Evolutionary conservation across 225 moss, liverwort and hornwort genomes (phyloP).

Genomic region (Physcomitrium patens): DNA sequence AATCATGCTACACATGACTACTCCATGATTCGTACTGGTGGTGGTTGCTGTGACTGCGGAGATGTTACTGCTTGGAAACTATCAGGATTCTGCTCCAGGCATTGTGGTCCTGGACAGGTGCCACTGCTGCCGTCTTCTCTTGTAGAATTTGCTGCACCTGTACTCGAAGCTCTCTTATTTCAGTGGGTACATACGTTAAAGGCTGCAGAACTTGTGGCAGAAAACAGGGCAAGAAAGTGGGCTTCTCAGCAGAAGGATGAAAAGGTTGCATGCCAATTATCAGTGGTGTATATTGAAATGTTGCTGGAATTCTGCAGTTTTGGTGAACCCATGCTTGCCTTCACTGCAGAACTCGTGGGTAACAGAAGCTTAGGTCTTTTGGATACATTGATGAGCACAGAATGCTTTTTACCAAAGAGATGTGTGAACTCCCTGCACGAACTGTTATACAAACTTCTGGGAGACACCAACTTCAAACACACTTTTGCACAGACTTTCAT

Average conservation of each 20-base stretch:
- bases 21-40: slow-evolving; percentile 82
- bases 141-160: slow-evolving; percentile 59
- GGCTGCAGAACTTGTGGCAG: slow-evolving; percentile 63
- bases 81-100: slow-evolving; percentile 78
- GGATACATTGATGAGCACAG: slow-evolving; percentile 81
- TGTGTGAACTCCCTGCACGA: slow-evolving; percentile 66
- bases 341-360: slow-evolving; percentile 73
- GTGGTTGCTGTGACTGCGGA: slow-evolving; percentile 96
- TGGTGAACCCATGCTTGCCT: slow-evolving; percentile 83
- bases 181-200: slow-evolving; percentile 62
- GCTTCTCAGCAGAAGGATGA: slow-evolving; percentile 50
- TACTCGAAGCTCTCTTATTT: slow-evolving; percentile 65
- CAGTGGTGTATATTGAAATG: slow-evolving; percentile 81
- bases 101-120: slow-evolving; percentile 86
- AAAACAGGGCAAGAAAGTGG: slow-evolving; percentile 66
- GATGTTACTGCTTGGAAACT: slow-evolving; percentile 92
- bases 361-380: slow-evolving; percentile 68
- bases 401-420: slow-evolving; percentile 57
- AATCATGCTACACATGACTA: slow-evolving; percentile 85
- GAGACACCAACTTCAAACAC: slow-evolving; percentile 80
- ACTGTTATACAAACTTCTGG: slow-evolving; percentile 90
- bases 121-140: slow-evolving; percentile 61
- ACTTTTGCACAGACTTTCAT: slow-evolving; percentile 86
- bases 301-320: slow-evolving; percentile 79
- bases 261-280: slow-evolving; percentile 76